Evolutionary conservation across 2,329 filamentous ascomycete species (phyloP).

Genomic region (Fusarium xylarioides): DNA sequence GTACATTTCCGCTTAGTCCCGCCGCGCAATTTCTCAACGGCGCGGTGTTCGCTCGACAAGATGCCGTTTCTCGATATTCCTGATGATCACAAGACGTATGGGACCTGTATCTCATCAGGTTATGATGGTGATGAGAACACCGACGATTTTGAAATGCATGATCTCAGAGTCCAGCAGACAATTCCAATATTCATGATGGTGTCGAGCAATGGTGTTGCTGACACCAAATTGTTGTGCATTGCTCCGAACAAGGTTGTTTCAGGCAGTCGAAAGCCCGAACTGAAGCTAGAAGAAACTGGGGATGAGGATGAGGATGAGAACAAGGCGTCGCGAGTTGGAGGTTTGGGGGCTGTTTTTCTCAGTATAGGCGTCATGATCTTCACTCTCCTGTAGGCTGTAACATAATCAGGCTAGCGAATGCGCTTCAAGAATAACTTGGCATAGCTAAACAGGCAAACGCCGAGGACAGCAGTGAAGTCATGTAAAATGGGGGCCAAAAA

Average conservation of each 20-base stretch:
- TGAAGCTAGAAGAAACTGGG: background rate
- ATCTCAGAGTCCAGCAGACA: background rate
- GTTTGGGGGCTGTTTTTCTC: background rate
- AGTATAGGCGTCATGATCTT: background rate
- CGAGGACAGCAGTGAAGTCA: background rate
- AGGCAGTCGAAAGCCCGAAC: background rate
- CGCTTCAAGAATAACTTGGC: background rate
- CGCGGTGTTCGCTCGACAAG: background rate
- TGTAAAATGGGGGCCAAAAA: background rate
- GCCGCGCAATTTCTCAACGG: background rate
- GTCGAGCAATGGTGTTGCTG: fast-evolving
- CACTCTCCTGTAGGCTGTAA: background rate
- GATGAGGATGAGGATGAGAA: background rate
- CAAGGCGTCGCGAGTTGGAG: background rate
- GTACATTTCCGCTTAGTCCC: background rate
- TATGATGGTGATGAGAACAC: too few species aligned
- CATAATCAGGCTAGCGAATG: background rate
- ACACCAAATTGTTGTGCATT: background rate
- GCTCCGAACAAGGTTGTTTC: background rate
- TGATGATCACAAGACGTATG: background rate
- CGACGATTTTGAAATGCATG: background rate
- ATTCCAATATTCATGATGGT: background rate
- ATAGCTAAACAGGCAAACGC: background rate
- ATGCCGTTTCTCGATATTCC: background rate
- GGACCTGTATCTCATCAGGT: background rate